A percentile compares a stretch with the other conserved stretches of the same genome.
phyloP scores from a whole-genome alignment of 257 asterid genomes.

The Solanum lignicaule region DNA sequence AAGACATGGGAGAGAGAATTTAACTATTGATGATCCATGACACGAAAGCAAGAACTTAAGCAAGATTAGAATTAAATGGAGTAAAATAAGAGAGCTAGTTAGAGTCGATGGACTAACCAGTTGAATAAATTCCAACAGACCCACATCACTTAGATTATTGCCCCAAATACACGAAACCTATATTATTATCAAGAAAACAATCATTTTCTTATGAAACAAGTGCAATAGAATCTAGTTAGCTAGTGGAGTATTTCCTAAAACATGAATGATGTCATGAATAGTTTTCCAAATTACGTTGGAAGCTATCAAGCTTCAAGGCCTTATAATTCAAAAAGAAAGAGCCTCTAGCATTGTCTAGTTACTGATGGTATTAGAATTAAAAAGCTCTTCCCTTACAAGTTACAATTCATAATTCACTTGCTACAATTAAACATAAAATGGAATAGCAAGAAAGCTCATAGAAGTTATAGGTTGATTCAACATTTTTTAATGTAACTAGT shows the following conservation, averaged over 20 bases:
- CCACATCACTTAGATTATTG: slow-evolving; percentile 52
- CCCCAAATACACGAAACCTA: slow-evolving; percentile 88
- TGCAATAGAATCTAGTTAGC: neutral
- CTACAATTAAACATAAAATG: no score
- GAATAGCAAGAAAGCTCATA: neutral
- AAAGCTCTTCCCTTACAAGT: neutral
- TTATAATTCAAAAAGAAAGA: neutral
- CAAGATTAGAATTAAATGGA: neutral
- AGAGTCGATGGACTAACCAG: slow-evolving; percentile 37
- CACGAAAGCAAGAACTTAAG: neutral
- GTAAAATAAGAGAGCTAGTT: neutral
- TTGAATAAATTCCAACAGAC: slow-evolving; percentile 78
- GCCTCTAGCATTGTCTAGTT: neutral
- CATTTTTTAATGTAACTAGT: neutral
- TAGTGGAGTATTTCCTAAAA: neutral
- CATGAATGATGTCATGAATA: neutral
- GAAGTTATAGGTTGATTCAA: neutral
- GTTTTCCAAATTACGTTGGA: neutral
- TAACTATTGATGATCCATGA: slow-evolving; percentile 46
- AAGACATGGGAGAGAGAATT: no score
- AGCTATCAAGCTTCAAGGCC: neutral
- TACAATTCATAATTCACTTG: no score
- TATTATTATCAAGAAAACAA: slow-evolving; percentile 10
- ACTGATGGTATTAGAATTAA: neutral
- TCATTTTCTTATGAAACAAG: neutral